These are phyloP conservation scores for Cordyceps cateniannulata DNA, from an alignment of 2,329 filamentous ascomycete genomes.

Conservation along the genomic window DNA sequence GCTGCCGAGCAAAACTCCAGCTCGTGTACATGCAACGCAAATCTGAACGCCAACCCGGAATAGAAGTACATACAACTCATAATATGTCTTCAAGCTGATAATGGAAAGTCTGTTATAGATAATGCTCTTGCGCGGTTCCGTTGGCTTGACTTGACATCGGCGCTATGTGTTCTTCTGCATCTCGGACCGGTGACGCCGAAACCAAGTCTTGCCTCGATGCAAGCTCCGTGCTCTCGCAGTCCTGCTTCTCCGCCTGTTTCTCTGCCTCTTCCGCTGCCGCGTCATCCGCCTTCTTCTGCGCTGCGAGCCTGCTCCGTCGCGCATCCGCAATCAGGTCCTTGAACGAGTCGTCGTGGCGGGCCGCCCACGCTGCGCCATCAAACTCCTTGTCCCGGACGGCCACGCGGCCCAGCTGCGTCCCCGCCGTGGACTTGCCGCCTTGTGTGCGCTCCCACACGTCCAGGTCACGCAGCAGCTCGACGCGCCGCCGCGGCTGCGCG, in stretches of 20 bases:
- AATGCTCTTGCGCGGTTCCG: not conserved
- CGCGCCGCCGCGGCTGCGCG: constrained; percentile 60
- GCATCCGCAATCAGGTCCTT: constrained; percentile 73
- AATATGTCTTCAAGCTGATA: not conserved
- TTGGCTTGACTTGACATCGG: not conserved
- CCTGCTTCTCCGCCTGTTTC: not conserved
- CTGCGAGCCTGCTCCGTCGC: constrained; percentile 44
- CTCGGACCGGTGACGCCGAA: not conserved
- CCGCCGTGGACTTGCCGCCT: constrained; percentile 47
- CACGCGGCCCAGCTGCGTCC: constrained; percentile 31
- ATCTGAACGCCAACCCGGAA: not conserved
- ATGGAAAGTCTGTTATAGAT: not conserved
- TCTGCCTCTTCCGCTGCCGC: constrained; percentile 14
- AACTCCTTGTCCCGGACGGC: constrained; percentile 83
- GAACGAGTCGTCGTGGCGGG: constrained; percentile 68
- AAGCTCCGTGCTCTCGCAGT: not conserved
- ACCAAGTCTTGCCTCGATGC: not conserved
- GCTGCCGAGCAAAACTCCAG: not conserved
- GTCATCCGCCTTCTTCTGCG: constrained; percentile 25
- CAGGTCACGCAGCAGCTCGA: constrained; percentile 69
- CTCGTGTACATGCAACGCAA: not conserved
- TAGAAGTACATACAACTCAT: not conserved
- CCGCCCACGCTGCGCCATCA: constrained; percentile 69
- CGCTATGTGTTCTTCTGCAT: not conserved
- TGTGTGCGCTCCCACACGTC: constrained; percentile 83